Conservation (phyloP, 78 protist species). For the Dictyostelium brefeldianum region DNA sequence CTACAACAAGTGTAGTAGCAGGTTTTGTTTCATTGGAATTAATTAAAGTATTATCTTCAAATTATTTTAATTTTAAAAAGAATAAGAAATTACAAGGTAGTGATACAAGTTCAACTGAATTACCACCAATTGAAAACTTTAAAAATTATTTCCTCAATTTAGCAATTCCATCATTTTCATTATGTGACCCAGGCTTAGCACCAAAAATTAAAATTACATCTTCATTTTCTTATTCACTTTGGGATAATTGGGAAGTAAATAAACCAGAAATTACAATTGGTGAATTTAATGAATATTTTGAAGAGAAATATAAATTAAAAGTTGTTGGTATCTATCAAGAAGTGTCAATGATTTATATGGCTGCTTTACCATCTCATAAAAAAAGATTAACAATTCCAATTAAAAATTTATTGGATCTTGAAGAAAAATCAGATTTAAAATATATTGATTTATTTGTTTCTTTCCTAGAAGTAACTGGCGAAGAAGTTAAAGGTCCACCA, state of each 20-base stretch:
- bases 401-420: conserved; percentile 11
- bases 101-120: background rate
- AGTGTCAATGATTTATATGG: conserved; percentile 49
- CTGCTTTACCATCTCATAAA: conserved; percentile 74
- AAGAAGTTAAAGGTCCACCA: conserved; percentile 63
- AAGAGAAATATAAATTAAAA: conserved; percentile 34
- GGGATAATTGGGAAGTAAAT: conserved; percentile 85
- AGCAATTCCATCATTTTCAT: conserved; percentile 94
- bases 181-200: conserved; percentile 95
- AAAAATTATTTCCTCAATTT: conserved; percentile 96
- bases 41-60: conserved; percentile 83
- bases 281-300: conserved; percentile 36
- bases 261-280: conserved; percentile 46
- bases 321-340: conserved; percentile 75
- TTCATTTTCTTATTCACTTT: conserved; percentile 40
- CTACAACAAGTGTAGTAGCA: conserved; percentile 98
- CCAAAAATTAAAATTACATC: conserved; percentile 81
- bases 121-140: conserved; percentile 79
- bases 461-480: background rate
- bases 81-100: background rate
- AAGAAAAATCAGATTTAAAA: background rate
- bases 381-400: conserved; percentile 53
- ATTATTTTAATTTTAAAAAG: background rate
- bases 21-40: conserved; percentile 97
- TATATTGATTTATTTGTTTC: conserved; percentile 70